These are phyloP conservation scores for Trichocomaceae sp. DNA, from an alignment of 2,329 filamentous ascomycete genomes.

Conservation along the genomic window DNA sequence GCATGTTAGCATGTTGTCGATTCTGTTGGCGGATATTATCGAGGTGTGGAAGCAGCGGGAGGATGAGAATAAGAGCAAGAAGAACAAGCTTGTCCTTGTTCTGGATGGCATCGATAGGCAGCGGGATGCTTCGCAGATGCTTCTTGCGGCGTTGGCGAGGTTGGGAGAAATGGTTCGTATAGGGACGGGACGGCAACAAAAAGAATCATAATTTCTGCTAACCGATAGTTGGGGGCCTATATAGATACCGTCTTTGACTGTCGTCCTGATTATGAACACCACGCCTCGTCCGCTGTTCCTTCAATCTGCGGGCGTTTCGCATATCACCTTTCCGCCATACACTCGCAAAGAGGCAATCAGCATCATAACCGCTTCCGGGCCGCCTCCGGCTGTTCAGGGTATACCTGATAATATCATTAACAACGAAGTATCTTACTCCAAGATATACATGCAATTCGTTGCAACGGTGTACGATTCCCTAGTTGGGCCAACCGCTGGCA, in stretches of 20 bases:
- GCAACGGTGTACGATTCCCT: constrained; percentile 82
- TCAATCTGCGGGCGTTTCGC: constrained; percentile 62
- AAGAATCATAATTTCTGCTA: no score
- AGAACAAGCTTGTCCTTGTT: constrained; percentile 66
- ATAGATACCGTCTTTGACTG: constrained; percentile 71
- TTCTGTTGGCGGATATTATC: constrained; percentile 54
- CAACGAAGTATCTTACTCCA: constrained; percentile 15
- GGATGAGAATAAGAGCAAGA: constrained; percentile 12
- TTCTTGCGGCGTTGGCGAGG: constrained; percentile 73
- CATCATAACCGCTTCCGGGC: constrained; percentile 59
- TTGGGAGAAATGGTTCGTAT: constrained; percentile 68
- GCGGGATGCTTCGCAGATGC: constrained; percentile 68
- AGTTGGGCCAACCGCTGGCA: constrained; percentile 70
- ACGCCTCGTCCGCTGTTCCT: constrained; percentile 61
- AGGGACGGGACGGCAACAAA: background rate
- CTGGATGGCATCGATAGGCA: constrained; percentile 84
- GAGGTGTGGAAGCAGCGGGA: constrained; percentile 21
- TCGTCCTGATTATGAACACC: constrained; percentile 68
- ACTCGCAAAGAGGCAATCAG: constrained; percentile 69
- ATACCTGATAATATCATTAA: background rate
- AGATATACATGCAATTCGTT: constrained; percentile 61
- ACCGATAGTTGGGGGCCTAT: no score
- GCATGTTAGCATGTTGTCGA: constrained; percentile 67
- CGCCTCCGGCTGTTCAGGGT: background rate
- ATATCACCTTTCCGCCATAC: constrained; percentile 80